phyloP scores from a whole-genome alignment of 495 filamentous ascomycete genomes.

The Daldinia childiae region DNA sequence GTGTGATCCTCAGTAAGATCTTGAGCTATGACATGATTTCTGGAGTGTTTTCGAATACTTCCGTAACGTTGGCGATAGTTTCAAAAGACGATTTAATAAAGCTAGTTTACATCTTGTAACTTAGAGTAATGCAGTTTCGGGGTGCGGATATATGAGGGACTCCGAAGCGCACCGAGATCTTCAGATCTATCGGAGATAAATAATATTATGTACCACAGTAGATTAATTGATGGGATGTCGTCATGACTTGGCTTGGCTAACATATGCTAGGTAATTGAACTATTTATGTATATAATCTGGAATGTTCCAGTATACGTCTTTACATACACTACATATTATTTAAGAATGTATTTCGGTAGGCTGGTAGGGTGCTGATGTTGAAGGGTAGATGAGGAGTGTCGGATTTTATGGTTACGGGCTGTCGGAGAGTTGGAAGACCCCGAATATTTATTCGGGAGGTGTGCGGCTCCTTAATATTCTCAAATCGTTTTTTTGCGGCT shows the following conservation, averaged over 20 bases:
- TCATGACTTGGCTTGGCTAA: no score
- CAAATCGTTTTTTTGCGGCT: not conserved
- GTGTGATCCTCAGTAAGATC: not conserved
- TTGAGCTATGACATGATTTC: not conserved
- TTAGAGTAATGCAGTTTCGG: conserved; percentile 5
- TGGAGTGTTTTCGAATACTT: not conserved
- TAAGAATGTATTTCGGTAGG: not conserved
- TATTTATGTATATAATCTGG: not conserved
- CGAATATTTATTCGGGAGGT: conserved; percentile 5
- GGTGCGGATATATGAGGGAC: conserved; percentile 15
- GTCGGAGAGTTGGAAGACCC: conserved; percentile 35
- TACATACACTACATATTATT: no score
- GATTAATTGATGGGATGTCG: no score
- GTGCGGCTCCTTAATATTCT: conserved; percentile 12
- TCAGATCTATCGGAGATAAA: not conserved
- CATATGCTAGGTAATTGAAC: no score
- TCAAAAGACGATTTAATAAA: not conserved
- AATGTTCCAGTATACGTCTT: not conserved
- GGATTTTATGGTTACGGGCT: conserved; percentile 14
- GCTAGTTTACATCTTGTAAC: not conserved
- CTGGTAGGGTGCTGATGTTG: not conserved
- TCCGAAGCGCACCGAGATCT: conserved; percentile 12
- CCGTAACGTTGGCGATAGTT: not conserved
- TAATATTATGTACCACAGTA: not conserved
- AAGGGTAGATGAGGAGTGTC: not conserved